Evolutionary conservation across 345 rosid genomes (phyloP).

Genomic region (Camelina neglecta): DNA sequence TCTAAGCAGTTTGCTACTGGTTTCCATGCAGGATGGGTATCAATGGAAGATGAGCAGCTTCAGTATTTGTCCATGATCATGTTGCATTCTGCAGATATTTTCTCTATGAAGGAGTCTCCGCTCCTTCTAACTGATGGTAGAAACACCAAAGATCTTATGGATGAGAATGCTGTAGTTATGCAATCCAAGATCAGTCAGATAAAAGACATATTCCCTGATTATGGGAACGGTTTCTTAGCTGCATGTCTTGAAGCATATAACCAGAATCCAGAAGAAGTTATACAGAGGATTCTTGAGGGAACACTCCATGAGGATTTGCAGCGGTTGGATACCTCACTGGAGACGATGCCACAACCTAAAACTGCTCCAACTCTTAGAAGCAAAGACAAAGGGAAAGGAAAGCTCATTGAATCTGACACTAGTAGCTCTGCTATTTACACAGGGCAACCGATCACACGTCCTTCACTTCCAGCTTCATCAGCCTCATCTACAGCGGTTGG

Average conservation of each 20-base stretch:
- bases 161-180: conserved; percentile 73
- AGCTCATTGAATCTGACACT: conserved; percentile 56
- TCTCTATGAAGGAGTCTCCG: conserved; percentile 44
- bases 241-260: conserved; percentile 93
- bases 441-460: conserved; percentile 44
- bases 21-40: conserved; percentile 75
- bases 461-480: conserved; percentile 52
- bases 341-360: conserved; percentile 61
- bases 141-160: conserved; percentile 51
- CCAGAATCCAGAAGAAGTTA: conserved; percentile 91
- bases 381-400: conserved; percentile 88
- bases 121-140: conserved; percentile 41
- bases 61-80: conserved; percentile 76
- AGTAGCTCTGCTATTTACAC: conserved; percentile 31
- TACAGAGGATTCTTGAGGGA: conserved; percentile 91
- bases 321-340: conserved; percentile 65
- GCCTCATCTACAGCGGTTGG: conserved; percentile 64
- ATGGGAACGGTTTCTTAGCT: conserved; percentile 77
- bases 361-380: conserved; percentile 49
- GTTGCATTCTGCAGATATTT: conserved; percentile 45
- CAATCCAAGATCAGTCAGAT: conserved; percentile 90
- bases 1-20: conserved; percentile 21
- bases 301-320: conserved; percentile 82
- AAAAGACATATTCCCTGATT: conserved; percentile 90
- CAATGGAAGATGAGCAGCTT: conserved; percentile 78